Evolutionary conservation across 31 red algal genomes (phyloP), one percentile per base, ranked within the genome.

Genomic region (Odonthalia washingtoniensis): DNA sequence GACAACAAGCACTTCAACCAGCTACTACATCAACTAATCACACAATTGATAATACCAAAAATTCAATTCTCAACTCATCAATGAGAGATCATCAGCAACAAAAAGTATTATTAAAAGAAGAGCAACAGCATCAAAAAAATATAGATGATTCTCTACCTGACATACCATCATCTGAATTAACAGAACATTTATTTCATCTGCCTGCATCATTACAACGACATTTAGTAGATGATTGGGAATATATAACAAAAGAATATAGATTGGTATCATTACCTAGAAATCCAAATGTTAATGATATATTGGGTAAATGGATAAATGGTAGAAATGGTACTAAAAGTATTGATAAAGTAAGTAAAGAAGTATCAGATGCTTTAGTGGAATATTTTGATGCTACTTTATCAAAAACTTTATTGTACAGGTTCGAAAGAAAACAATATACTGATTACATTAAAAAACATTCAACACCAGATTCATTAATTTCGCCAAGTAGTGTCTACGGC

Each of bases 151-250:
- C n/a, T n/a, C n/a, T n/a, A n/a, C 49, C 49, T 14, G 49, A 57
- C 49, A 57, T 57, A 14, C 49, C 49, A 14, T 9, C 49, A 9
- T n/a, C n/a, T n/a, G n/a, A n/a, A n/a, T n/a, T n/a, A n/a, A n/a
- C n/a, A n/a, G n/a, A n/a, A n/a, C n/a, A n/a, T n/a, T 63, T 90
- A 0, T 95, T 98, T 70, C 90, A 98, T 26, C 73, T 98, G 18
- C 96, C 93, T 26, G 44, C 76, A 14, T 32, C 49, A 45, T 72
- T 98, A 67, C 94, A 98, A 66, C 68, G 89, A 24, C 89, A 86
- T 67, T 66, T 94, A 24, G 77, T 99, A 14, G 97, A 99, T 87
- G 97, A 99, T 41, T 99, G 92, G 83, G 97, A 99, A 42, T 85
- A 53, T 42, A 70, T 99, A 24, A 92, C 97, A 35, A 90, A 92